Percentiles rank a stretch among this genome's conserved stretches.
phyloP scores from a whole-genome alignment of 306 rosid genomes.

The Dalbergia cochinchinensis region DNA sequence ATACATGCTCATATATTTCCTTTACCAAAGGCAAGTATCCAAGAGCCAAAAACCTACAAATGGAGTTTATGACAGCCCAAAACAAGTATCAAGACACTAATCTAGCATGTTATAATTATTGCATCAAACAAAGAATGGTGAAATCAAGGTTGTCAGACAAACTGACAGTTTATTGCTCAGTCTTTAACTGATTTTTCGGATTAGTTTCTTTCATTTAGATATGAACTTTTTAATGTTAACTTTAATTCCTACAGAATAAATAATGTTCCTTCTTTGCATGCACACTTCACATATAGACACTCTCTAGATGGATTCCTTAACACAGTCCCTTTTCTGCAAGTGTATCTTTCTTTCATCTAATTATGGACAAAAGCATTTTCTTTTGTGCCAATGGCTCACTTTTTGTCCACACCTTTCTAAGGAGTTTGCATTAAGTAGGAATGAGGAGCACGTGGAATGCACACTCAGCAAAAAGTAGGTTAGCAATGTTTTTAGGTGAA shows the following conservation, averaged over 20 bases:
- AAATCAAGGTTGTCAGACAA: not conserved
- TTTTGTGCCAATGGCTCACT: not conserved
- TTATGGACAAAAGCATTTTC: not conserved
- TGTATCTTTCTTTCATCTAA: not conserved
- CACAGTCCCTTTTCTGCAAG: not conserved
- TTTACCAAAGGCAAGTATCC: slow-evolving; percentile 1
- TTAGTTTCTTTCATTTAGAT: not conserved
- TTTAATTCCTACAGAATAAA: not conserved
- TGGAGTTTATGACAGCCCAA: slow-evolving; percentile 9
- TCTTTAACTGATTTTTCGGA: not conserved
- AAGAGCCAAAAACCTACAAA: slow-evolving; percentile 11
- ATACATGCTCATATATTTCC: not conserved
- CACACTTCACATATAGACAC: not conserved
- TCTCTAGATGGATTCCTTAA: not conserved
- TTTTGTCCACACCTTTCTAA: not conserved
- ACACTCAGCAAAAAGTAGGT: not conserved
- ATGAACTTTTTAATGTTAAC: not conserved
- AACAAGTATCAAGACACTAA: not conserved
- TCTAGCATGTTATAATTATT: not conserved
- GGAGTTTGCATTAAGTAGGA: not conserved
- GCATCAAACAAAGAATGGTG: slow-evolving; percentile 1
- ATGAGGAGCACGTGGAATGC: not conserved
- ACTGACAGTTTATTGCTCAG: slow-evolving; percentile 3
- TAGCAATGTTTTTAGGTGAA: not conserved
- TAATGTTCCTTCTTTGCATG: not conserved